Evolutionary conservation across 805 yeast species (phyloP), one percentile per base, ranked within the genome.

Genomic region (Wickerhamomyces subpelliculosus): DNA sequence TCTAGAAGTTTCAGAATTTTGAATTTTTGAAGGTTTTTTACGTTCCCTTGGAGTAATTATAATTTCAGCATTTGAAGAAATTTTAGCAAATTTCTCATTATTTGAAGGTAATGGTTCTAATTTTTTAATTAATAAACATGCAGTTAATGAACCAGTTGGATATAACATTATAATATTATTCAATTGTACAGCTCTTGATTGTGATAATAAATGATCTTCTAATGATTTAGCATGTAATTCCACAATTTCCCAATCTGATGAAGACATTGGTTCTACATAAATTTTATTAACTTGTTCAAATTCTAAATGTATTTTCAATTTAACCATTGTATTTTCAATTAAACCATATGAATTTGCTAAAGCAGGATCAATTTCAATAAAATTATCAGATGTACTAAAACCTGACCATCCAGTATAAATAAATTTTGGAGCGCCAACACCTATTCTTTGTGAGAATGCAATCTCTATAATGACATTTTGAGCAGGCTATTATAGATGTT

Each of bases 201-300:
- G 97, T 39, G 80, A 75, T 26, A 90, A 62, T 48, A 89, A 69
- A 45, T 75, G 74, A 33, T 78, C 75, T 54, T 90, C 97, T 20
- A 90, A 70, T 30, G 70, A 73, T 22, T 72, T 77, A 2, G 95
- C 90, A 57, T 90, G 84, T 3, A 83, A 59, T 53, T 89, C 96
- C 3, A 88, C 84, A 21, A 85, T 64, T 47, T 89, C 97, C 97
- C 97, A 90, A 54, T 90, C 98, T 5, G 81, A 70, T 2, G 79
- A 58, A 0, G 85, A 70, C 16, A 73, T 60, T 0, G 97, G 97
- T 51, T 85, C 96, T 32, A 90, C 68, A 50, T 75, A 78, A 3
- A 89, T 78, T 4, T 78, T 74, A 6, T 68, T 64, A 1, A 87
- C 76, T 29, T 60, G 68, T n/a, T 71, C 74, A 1, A 67, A 56